phyloP scores from a whole-genome alignment of 192 early-diverging fungal species.

The Tieghemiomyces parasiticus region DNA sequence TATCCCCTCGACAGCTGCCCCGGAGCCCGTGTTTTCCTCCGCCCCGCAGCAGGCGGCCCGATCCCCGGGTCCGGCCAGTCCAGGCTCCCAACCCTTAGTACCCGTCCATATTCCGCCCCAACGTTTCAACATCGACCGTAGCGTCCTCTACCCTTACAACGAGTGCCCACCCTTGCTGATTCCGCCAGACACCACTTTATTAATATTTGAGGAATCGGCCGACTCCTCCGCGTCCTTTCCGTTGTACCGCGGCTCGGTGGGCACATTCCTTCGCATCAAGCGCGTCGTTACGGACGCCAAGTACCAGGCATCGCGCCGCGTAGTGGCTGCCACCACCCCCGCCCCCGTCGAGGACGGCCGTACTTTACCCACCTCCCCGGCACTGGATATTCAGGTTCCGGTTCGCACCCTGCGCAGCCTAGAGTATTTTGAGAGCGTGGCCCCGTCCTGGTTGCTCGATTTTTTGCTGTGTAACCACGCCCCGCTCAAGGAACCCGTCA shows the following conservation, averaged over 20 bases:
- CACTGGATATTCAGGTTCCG: slow-evolving; percentile 17
- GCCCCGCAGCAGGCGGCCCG: too few relatives aligned
- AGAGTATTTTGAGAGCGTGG: slow-evolving; percentile 43
- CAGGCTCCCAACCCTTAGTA: too few relatives aligned
- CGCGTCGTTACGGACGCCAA: neutral
- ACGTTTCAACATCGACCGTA: neutral
- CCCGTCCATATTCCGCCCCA: neutral
- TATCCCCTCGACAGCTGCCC: too few relatives aligned
- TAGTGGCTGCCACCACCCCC: slow-evolving; percentile 19
- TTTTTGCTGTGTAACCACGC: slow-evolving; percentile 59
- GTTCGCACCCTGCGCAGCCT: slow-evolving; percentile 18
- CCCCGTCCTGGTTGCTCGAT: slow-evolving; percentile 80
- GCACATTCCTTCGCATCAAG: neutral
- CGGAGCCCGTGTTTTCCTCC: too few relatives aligned
- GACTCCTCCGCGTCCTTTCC: slow-evolving; percentile 58
- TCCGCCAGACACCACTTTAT: slow-evolving; percentile 47
- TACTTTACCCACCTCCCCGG: slow-evolving; percentile 1
- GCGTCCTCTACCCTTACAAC: slow-evolving; percentile 10
- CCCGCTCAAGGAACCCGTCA: slow-evolving; percentile 56
- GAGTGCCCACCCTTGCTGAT: slow-evolving; percentile 49
- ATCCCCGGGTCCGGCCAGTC: too few relatives aligned
- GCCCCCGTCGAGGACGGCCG: slow-evolving; percentile 10
- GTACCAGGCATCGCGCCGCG: slow-evolving; percentile 18
- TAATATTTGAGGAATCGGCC: slow-evolving; percentile 59
- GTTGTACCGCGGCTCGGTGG: slow-evolving; percentile 52